Conservation (phyloP, 2,329 filamentous ascomycete species). For the Lasiodiplodia citricola region DNA sequence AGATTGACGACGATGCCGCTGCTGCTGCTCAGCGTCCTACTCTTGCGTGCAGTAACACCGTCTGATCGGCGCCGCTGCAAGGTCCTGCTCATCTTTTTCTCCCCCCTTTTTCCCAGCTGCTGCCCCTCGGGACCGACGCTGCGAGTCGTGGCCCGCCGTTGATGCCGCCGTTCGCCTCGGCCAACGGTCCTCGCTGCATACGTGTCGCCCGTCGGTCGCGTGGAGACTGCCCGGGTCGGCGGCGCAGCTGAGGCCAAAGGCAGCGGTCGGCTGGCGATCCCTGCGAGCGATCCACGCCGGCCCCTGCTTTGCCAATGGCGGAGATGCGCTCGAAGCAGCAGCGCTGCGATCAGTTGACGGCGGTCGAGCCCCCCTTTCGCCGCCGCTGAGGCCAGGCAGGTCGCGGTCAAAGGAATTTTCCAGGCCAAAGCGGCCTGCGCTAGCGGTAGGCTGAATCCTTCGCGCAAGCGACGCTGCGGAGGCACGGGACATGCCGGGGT, state of each 20-base stretch:
- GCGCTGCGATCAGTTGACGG: conserved; percentile 14
- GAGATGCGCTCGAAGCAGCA: conserved; percentile 24
- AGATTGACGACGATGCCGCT: conserved; percentile 14
- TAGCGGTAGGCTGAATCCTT: conserved; percentile 24
- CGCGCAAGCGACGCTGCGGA: conserved; percentile 23
- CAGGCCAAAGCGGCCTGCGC: conserved; percentile 6
- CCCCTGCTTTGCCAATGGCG: conserved; percentile 14
- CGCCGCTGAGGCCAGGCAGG: conserved; percentile 9
- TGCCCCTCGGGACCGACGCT: neutral
- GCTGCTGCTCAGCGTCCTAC: conserved; percentile 12
- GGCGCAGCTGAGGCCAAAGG: conserved; percentile 18
- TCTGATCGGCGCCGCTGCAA: conserved; percentile 20
- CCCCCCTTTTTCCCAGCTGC: conserved; percentile 1
- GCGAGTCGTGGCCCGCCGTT: conserved; percentile 18
- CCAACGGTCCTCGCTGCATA: conserved; percentile 21
- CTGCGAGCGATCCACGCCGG: conserved; percentile 24
- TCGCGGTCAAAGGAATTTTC: conserved; percentile 20
- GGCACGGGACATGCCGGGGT: conserved; percentile 16
- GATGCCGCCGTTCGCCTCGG: conserved; percentile 18
- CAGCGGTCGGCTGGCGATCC: conserved; percentile 22
- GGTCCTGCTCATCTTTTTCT: conserved; percentile 4
- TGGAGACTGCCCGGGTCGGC: conserved; percentile 3
- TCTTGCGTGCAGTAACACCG: conserved; percentile 21
- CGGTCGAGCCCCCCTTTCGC: conserved; percentile 3
- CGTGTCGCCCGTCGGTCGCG: conserved; percentile 6